Evolutionary conservation across 805 yeast genomes (phyloP).

Genomic region (Ogataea degrootiae): DNA sequence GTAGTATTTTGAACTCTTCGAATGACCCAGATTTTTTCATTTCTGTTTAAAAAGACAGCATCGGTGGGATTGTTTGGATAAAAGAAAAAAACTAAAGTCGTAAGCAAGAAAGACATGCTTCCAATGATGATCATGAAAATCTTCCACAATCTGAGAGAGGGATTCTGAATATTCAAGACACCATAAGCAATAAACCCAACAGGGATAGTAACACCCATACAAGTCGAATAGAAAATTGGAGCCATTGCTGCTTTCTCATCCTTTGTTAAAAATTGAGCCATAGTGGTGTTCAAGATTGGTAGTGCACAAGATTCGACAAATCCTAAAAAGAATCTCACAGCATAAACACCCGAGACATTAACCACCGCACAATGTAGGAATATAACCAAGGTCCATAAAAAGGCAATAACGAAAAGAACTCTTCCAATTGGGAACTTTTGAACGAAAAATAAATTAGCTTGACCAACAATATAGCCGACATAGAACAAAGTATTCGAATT

Average conservation of each 20-base stretch:
- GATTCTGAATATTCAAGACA: conserved; percentile 23
- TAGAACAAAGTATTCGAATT: conserved; percentile 44
- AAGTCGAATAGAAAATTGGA: conserved; percentile 48
- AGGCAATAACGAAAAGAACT: conserved; percentile 30
- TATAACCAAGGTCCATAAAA: conserved; percentile 39
- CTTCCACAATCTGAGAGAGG: conserved; percentile 41
- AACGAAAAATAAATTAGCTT: conserved; percentile 37
- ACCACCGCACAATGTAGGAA: conserved; percentile 40
- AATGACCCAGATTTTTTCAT: conserved; percentile 50
- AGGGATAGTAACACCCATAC: conserved; percentile 44
- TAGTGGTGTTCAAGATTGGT: conserved; percentile 41
- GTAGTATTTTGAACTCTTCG: conserved; percentile 36
- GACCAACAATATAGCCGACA: conserved; percentile 43
- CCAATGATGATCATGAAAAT: conserved; percentile 54
- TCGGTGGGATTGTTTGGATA: conserved; percentile 57
- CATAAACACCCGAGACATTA: conserved; percentile 42
- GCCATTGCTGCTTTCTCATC: conserved; percentile 44
- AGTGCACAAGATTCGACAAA: conserved; percentile 41
- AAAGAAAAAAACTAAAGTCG: conserved; percentile 30
- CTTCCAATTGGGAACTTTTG: conserved; percentile 41
- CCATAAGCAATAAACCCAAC: conserved; percentile 37
- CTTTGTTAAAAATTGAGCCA: conserved; percentile 46
- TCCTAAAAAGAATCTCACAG: conserved; percentile 47
- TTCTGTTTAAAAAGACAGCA: conserved; percentile 40
- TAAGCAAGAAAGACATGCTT: conserved; percentile 41